Conservation (phyloP, 2,329 filamentous ascomycete species). For the Ophiobolus disseminans region DNA sequence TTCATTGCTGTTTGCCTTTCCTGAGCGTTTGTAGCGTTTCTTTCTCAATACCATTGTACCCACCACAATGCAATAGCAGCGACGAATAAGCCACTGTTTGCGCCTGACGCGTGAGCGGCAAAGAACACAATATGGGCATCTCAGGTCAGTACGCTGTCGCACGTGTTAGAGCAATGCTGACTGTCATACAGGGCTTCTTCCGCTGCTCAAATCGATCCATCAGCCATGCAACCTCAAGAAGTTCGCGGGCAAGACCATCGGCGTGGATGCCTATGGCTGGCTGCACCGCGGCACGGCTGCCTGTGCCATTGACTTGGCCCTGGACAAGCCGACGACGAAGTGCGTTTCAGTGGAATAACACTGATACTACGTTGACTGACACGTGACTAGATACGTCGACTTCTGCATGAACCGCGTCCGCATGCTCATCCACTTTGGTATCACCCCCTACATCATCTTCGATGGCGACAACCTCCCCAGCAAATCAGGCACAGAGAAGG, state of each 20-base stretch:
- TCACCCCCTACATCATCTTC: conserved; percentile 95
- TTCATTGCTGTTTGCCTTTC: not conserved
- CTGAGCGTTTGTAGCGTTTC: not conserved
- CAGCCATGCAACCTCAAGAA: conserved; percentile 86
- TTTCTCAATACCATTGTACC: not conserved
- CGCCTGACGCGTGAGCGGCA: conserved; percentile 36
- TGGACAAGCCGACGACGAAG: conserved; percentile 87
- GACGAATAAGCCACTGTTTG: conserved; percentile 25
- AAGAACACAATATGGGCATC: conserved; percentile 48
- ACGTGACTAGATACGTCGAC: conserved; percentile 75
- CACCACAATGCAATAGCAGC: conserved; percentile 30
- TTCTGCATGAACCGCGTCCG: conserved; percentile 88
- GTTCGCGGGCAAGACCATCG: conserved; percentile 85
- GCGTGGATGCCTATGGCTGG: conserved; percentile 98
- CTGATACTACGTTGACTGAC: conserved; percentile 14
- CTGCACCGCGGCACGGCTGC: conserved; percentile 90
- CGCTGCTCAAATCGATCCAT: conserved; percentile 94
- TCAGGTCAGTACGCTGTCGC: conserved; percentile 41
- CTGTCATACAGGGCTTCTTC: conserved; percentile 73
- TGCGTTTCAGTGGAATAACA: conserved; percentile 53
- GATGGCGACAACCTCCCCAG: conserved; percentile 95
- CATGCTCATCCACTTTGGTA: conserved; percentile 92
- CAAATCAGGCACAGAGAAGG: conserved; percentile 85
- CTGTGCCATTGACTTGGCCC: conserved; percentile 88
- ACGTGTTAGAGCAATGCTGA: conserved; percentile 28